Evolutionary conservation across 371 early-diverging fungal genomes (phyloP).

Genomic region (Mortierella sp.): DNA sequence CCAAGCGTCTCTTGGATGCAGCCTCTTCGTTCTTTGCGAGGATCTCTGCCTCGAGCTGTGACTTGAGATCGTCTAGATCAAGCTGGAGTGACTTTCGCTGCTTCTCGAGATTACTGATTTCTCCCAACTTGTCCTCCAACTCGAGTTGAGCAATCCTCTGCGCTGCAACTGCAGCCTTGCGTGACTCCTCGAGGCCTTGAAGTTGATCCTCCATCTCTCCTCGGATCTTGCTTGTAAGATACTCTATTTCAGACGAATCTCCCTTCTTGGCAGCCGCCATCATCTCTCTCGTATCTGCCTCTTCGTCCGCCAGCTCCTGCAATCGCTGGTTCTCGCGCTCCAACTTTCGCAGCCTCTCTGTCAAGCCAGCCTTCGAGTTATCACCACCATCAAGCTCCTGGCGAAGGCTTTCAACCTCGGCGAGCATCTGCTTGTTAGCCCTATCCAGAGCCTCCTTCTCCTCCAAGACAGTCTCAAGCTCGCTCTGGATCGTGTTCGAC

Average conservation of each 20-base stretch:
- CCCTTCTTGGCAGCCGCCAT: conserved; percentile 62
- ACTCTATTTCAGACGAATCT: conserved; percentile 63
- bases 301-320: conserved; percentile 73
- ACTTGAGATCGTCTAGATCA: conserved; percentile 78
- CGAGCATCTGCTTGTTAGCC: conserved; percentile 71
- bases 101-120: conserved; percentile 66
- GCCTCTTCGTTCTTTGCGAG: conserved; percentile 64
- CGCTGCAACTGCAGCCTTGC: conserved; percentile 77
- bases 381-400: conserved; percentile 70
- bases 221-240: conserved; percentile 64
- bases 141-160: conserved; percentile 83
- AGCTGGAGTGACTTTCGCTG: conserved; percentile 65
- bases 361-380: conserved; percentile 65
- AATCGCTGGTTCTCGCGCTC: conserved; percentile 75
- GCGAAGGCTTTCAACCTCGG: conserved; percentile 67
- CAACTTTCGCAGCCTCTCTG: conserved; percentile 69
- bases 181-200: conserved; percentile 82
- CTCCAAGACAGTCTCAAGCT: conserved; percentile 74
- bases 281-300: conserved; percentile 64
- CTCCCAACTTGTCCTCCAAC: conserved; percentile 76
- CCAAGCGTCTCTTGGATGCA: conserved; percentile 42
- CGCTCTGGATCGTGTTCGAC: conserved; percentile 74
- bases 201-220: conserved; percentile 77
- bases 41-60: conserved; percentile 72
- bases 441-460: conserved; percentile 73